Conservation (phyloP, 331 rosid species). For the Acacia pycnantha region DNA sequence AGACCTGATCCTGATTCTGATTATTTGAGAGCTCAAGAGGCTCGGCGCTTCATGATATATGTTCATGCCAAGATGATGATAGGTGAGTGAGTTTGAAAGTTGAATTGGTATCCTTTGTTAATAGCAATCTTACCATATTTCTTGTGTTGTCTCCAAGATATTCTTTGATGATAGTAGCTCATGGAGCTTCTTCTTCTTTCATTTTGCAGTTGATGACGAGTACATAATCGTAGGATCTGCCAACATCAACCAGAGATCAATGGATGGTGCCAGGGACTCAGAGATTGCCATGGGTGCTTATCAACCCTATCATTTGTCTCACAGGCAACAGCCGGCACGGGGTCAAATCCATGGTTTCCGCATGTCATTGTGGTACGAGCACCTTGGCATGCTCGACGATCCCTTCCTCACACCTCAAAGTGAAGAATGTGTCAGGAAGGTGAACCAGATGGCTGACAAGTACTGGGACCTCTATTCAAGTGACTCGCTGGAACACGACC, state of each 20-base stretch:
- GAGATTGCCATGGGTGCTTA: slow-evolving; percentile 97
- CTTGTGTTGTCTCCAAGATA: neutral
- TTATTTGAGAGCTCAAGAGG: slow-evolving; percentile 67
- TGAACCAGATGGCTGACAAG: slow-evolving; percentile 83
- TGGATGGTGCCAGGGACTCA: slow-evolving; percentile 94
- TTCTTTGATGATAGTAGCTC: neutral
- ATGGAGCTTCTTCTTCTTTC: neutral
- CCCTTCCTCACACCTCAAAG: slow-evolving; percentile 64
- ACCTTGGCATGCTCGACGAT: slow-evolving; percentile 83
- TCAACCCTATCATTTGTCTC: neutral
- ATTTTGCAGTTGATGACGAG: slow-evolving; percentile 84
- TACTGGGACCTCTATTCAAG: slow-evolving; percentile 90
- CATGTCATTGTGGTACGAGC: slow-evolving; percentile 89
- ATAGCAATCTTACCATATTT: slow-evolving; percentile 1
- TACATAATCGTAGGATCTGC: slow-evolving; percentile 97
- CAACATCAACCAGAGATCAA: slow-evolving; percentile 97
- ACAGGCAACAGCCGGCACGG: slow-evolving; percentile 59
- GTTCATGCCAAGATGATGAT: slow-evolving; percentile 99
- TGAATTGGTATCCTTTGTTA: neutral
- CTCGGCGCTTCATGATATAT: slow-evolving; percentile 93
- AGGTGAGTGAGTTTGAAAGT: slow-evolving; percentile 59
- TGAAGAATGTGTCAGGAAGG: slow-evolving; percentile 69
- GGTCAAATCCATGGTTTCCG: slow-evolving; percentile 98
- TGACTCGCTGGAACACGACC: slow-evolving; percentile 70
- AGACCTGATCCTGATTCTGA: slow-evolving; percentile 72